Percentiles rank a stretch among this genome's conserved stretches.
phyloP scores from a whole-genome alignment of 352 stramenopile genomes.

The Plasmopara viticola region DNA sequence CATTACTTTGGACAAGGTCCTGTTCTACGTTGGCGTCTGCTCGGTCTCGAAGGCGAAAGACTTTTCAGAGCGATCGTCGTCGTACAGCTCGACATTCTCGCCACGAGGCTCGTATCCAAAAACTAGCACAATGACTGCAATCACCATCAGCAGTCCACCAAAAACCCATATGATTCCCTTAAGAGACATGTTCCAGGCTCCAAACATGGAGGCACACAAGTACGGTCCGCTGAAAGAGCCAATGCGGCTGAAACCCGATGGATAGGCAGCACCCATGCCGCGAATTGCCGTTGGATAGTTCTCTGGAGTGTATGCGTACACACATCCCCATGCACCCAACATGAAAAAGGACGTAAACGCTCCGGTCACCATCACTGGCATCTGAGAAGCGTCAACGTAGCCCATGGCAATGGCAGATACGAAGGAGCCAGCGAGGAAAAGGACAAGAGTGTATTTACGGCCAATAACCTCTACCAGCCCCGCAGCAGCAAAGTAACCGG shows the following conservation, averaged over 20 bases:
- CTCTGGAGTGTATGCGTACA: constrained; percentile 70
- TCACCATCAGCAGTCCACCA: constrained; percentile 48
- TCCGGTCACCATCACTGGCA: constrained; percentile 38
- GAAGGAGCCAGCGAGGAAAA: constrained; percentile 46
- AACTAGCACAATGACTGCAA: constrained; percentile 40
- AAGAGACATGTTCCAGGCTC: constrained; percentile 46
- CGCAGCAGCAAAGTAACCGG: constrained; percentile 50
- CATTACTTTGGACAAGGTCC: too few relatives aligned
- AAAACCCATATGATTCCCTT: constrained; percentile 68
- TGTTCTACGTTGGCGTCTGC: too few relatives aligned
- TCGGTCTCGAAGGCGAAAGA: constrained; percentile 1
- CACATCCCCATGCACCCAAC: constrained; percentile 54
- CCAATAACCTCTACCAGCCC: constrained; percentile 48
- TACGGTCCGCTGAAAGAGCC: constrained; percentile 61
- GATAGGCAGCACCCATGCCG: constrained; percentile 58
- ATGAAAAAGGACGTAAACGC: constrained; percentile 65
- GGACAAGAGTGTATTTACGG: constrained; percentile 43
- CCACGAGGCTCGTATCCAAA: constrained; percentile 68
- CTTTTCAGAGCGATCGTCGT: constrained; percentile 15
- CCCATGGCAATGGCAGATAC: constrained; percentile 47
- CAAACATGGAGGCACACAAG: constrained; percentile 55
- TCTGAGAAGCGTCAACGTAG: constrained; percentile 42
- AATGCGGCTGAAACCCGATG: constrained; percentile 59
- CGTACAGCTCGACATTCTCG: constrained; percentile 58
- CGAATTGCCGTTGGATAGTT: constrained; percentile 72